Evolutionary conservation across 352 stramenopile genomes (phyloP).

Genomic region (Globisporangium okanoganense): DNA sequence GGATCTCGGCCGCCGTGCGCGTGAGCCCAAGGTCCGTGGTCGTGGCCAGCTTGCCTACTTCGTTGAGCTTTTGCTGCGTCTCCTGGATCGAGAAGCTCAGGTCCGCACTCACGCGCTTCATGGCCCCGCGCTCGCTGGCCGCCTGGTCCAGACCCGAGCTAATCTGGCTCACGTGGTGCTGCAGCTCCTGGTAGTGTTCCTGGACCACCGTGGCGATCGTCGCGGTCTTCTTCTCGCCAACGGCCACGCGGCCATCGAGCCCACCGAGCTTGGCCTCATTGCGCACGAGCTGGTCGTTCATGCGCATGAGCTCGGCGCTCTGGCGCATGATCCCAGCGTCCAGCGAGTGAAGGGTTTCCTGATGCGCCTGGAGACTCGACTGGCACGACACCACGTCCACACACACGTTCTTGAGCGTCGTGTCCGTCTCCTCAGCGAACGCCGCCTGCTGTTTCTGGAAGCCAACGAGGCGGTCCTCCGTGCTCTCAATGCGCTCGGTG

Average conservation of each 20-base stretch:
- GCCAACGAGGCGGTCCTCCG: constrained; percentile 18
- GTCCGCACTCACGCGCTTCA: constrained; percentile 34
- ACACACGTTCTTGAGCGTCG: constrained; percentile 24
- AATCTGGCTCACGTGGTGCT: constrained; percentile 25
- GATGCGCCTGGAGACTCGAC: constrained; percentile 25
- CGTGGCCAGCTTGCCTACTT: constrained; percentile 36
- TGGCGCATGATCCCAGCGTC: constrained; percentile 26
- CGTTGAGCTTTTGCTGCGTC: constrained; percentile 39
- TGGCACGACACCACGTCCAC: constrained; percentile 28
- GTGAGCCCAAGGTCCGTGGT: constrained; percentile 38
- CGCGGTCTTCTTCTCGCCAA: constrained; percentile 42
- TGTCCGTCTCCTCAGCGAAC: constrained; percentile 28
- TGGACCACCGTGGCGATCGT: constrained; percentile 28
- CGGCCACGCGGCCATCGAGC: constrained; percentile 34
- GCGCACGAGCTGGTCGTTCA: constrained; percentile 26
- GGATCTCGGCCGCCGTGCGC: constrained; percentile 42
- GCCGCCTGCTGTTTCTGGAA: constrained; percentile 17
- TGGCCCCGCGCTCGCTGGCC: constrained; percentile 28
- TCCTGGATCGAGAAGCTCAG: constrained; percentile 42
- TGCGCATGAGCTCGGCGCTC: constrained; percentile 27
- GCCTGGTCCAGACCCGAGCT: constrained; percentile 27
- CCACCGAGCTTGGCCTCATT: constrained; percentile 29
- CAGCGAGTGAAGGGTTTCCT: constrained; percentile 25
- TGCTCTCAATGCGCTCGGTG: constrained; percentile 20
- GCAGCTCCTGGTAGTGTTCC: constrained; percentile 43